Conservation (phyloP, 257 asterid genomes). For the Solanum pennellii region DNA sequence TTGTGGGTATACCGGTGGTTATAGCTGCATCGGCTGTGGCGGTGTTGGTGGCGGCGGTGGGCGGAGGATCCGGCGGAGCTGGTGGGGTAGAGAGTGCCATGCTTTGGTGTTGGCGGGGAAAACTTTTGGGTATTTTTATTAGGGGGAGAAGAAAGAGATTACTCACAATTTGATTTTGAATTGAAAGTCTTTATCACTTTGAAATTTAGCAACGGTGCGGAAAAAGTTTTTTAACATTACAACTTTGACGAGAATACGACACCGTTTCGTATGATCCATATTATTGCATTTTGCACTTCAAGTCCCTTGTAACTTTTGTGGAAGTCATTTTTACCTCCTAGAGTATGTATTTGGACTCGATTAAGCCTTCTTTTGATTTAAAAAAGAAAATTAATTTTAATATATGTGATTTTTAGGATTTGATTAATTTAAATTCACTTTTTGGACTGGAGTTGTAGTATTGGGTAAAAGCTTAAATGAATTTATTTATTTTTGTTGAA, state of each 20-base stretch:
- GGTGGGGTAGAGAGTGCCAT: conserved; percentile 13
- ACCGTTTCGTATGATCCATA: not conserved
- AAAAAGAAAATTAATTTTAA: too few relatives aligned
- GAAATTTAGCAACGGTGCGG: not conserved
- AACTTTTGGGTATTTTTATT: not conserved
- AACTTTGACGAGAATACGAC: not conserved
- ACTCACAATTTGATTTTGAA: not conserved
- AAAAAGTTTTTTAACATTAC: not conserved
- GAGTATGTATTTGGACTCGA: not conserved
- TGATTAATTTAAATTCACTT: not conserved
- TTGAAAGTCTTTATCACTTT: not conserved
- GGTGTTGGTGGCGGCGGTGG: conserved; percentile 19
- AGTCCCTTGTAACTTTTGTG: not conserved
- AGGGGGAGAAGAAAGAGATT: not conserved
- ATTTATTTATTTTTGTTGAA: too few relatives aligned
- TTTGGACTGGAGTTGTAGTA: not conserved
- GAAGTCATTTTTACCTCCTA: not conserved
- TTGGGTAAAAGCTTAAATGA: not conserved
- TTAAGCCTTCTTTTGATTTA: not conserved
- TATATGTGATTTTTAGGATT: not conserved
- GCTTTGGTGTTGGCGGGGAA: conserved; percentile 19
- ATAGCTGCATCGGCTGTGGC: not conserved
- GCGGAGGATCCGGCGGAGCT: conserved; percentile 3
- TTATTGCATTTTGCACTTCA: not conserved
- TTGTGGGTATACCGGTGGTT: conserved; percentile 8